These are phyloP conservation scores for Lipomyces mesembrius DNA, from an alignment of 805 yeast genomes.

Conservation along the genomic window DNA sequence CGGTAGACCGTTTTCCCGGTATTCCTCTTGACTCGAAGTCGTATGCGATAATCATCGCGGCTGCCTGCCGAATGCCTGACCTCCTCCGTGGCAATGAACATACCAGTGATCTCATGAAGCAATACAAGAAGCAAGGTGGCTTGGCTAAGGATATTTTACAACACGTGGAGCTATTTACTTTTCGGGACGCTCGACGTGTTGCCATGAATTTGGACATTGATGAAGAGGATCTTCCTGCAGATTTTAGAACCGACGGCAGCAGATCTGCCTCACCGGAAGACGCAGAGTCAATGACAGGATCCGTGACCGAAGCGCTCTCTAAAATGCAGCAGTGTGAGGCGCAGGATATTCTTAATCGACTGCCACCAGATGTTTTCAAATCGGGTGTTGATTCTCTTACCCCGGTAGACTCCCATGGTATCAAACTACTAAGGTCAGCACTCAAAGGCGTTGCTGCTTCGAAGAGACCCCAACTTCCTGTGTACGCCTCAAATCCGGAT, in stretches of 20 bases:
- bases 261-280: background rate
- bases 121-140: conserved; percentile 3
- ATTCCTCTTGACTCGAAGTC: conserved; percentile 21
- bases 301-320: conserved; percentile 5
- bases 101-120: background rate
- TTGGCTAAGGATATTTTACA: conserved; percentile 12
- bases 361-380: conserved; percentile 31
- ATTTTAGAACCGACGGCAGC: conserved; percentile 8
- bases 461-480: conserved; percentile 25
- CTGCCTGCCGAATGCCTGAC: conserved; percentile 20
- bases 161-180: conserved; percentile 14
- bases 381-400: conserved; percentile 29
- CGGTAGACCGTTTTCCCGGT: conserved; percentile 1
- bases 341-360: background rate
- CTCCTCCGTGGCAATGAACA: conserved; percentile 15
- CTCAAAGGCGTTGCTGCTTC: conserved; percentile 27
- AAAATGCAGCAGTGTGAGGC: conserved; percentile 5
- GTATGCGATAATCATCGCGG: conserved; percentile 22
- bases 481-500: conserved; percentile 13
- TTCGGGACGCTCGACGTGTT: conserved; percentile 23
- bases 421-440: conserved; percentile 31
- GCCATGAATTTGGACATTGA: conserved; percentile 12
- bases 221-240: conserved; percentile 19
- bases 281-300: background rate
- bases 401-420: conserved; percentile 33